Evolutionary conservation across 2,329 filamentous ascomycete genomes (phyloP).

Genomic region (Lojkania enalia): DNA sequence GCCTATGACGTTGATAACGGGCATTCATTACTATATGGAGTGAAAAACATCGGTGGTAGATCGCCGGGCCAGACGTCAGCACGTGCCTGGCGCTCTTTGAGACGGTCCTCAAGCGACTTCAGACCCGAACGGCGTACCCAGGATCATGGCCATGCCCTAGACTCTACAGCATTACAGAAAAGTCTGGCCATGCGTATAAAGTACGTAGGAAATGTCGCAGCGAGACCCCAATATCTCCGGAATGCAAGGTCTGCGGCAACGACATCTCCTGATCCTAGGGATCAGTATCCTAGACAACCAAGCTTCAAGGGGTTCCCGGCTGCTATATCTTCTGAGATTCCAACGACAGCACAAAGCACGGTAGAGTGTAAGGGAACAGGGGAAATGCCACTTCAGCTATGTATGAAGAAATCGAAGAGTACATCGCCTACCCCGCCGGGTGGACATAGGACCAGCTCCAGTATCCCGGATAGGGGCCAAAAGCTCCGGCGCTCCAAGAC

Average conservation of each 20-base stretch:
- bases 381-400: constrained; percentile 27
- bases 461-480: background rate
- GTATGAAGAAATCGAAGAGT: constrained; percentile 33
- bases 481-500: constrained; percentile 33
- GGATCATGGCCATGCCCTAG: constrained; percentile 11
- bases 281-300: constrained; percentile 7
- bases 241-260: constrained; percentile 8
- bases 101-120: background rate
- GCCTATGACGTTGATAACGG: too few species aligned
- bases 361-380: constrained; percentile 4
- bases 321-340: constrained; percentile 9
- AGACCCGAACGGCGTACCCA: background rate
- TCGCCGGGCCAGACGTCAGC: constrained; percentile 12
- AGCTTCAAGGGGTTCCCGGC: constrained; percentile 15
- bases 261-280: constrained; percentile 8
- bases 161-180: constrained; percentile 15
- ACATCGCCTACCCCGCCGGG: constrained; percentile 20
- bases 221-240: constrained; percentile 10
- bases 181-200: constrained; percentile 15
- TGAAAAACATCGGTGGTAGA: too few species aligned
- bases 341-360: constrained; percentile 4
- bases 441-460: background rate
- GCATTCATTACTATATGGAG: too few species aligned
- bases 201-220: constrained; percentile 4
- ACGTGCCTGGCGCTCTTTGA: constrained; percentile 16